Evolutionary conservation across 768 basidiomycete genomes (phyloP).

Genomic region (Collybia sp.): DNA sequence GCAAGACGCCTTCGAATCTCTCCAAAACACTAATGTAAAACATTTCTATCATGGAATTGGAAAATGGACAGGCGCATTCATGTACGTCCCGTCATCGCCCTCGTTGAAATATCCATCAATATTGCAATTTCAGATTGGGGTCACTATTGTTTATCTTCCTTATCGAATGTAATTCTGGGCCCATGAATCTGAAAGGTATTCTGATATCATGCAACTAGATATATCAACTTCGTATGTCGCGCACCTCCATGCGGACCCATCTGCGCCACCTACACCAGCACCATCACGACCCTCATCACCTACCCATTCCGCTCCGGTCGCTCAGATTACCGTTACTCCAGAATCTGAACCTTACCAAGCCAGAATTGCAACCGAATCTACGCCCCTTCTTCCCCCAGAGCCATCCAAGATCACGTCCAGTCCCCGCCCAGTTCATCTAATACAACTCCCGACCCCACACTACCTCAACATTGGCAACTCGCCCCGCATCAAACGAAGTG

Average conservation of each 20-base stretch:
- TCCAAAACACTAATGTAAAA: constrained; percentile 43
- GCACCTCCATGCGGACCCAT: constrained; percentile 57
- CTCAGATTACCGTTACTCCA: not conserved
- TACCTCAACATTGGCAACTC: not conserved
- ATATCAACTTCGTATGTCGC: constrained; percentile 74
- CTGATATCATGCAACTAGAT: constrained; percentile 35
- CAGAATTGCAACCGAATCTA: not conserved
- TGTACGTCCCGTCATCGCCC: constrained; percentile 43
- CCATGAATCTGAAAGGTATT: not conserved
- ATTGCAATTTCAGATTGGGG: constrained; percentile 35
- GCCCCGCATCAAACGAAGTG: not conserved
- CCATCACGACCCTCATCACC: constrained; percentile 18
- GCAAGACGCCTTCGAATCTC: constrained; percentile 66
- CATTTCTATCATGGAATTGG: constrained; percentile 42
- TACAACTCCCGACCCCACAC: not conserved
- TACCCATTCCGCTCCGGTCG: constrained; percentile 11
- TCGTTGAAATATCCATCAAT: constrained; percentile 1
- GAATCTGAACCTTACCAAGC: too few relatives aligned
- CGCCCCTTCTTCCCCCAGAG: not conserved
- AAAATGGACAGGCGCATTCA: constrained; percentile 63
- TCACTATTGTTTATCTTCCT: constrained; percentile 72
- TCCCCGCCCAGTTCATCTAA: not conserved
- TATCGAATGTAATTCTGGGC: constrained; percentile 78
- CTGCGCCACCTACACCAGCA: constrained; percentile 37
- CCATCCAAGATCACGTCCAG: not conserved